Evolutionary conservation across 139 green algal species (phyloP).

Genomic region (Picochlorum sp.): DNA sequence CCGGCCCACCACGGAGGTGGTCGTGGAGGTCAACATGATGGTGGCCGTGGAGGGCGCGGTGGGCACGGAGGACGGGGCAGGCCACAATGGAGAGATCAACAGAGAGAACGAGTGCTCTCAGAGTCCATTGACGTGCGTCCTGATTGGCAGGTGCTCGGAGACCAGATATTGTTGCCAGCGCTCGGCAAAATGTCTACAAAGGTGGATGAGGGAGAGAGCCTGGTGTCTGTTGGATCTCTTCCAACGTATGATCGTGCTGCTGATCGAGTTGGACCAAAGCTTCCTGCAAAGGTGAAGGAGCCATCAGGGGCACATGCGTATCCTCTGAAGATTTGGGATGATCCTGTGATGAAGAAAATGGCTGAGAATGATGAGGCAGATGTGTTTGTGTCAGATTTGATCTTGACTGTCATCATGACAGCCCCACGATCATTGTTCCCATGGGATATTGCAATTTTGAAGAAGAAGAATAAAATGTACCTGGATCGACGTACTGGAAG

Average conservation of each 20-base stretch:
- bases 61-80: neutral
- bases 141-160: slow-evolving; percentile 83
- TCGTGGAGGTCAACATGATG: neutral
- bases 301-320: slow-evolving; percentile 54
- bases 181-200: slow-evolving; percentile 75
- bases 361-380: slow-evolving; percentile 42
- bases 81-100: slow-evolving; percentile 20
- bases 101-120: slow-evolving; percentile 42
- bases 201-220: slow-evolving; percentile 38
- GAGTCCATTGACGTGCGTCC: slow-evolving; percentile 83
- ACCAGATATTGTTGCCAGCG: slow-evolving; percentile 79
- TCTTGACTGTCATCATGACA: slow-evolving; percentile 94
- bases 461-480: slow-evolving; percentile 52
- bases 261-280: slow-evolving; percentile 82
- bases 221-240: slow-evolving; percentile 56
- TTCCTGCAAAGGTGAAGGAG: slow-evolving; percentile 58
- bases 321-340: slow-evolving; percentile 74
- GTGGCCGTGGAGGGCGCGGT: neutral
- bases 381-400: slow-evolving; percentile 87
- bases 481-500: slow-evolving; percentile 80
- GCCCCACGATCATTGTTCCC: slow-evolving; percentile 79
- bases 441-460: slow-evolving; percentile 78
- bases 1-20: neutral
- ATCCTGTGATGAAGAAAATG: slow-evolving; percentile 77
- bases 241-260: slow-evolving; percentile 85